These are phyloP conservation scores for Ilyonectria sp. DNA, from an alignment of 2,329 filamentous ascomycete species.

Conservation along the genomic window DNA sequence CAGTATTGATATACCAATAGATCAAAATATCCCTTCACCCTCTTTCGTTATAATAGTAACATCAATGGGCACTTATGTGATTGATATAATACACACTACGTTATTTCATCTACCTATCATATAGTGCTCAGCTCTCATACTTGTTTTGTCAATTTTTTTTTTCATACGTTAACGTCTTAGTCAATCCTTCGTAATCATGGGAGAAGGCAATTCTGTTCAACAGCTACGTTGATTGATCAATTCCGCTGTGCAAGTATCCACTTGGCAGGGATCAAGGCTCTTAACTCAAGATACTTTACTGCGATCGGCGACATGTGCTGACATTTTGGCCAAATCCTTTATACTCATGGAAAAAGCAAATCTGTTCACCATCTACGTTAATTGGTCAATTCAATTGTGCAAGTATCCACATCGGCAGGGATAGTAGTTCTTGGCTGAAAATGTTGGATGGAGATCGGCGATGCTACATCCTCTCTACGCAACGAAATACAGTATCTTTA, in stretches of 20 bases:
- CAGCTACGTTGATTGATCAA: constrained; percentile 8
- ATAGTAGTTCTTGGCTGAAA: too few relatives aligned
- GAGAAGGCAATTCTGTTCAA: not conserved
- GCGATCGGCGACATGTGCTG: constrained; percentile 10
- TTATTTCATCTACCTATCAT: too few relatives aligned
- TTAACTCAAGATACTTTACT: constrained; percentile 5
- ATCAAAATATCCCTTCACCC: constrained; percentile 22
- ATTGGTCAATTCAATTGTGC: too few relatives aligned
- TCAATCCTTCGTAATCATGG: not conserved
- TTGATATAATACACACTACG: not conserved
- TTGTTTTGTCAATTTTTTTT: not conserved
- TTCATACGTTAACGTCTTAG: constrained; percentile 2
- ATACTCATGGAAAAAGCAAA: not conserved
- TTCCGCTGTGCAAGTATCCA: constrained; percentile 13
- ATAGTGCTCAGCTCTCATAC: too few relatives aligned
- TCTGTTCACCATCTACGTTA: not conserved
- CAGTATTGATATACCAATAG: constrained; percentile 24
- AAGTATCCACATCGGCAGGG: too few relatives aligned
- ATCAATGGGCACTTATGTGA: not conserved
- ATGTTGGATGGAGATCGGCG: too few relatives aligned
- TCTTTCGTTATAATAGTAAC: constrained; percentile 21
- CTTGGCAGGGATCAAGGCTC: constrained; percentile 7
- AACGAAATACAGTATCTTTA: too few relatives aligned
- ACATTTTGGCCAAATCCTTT: not conserved
- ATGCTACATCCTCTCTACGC: too few relatives aligned